A percentile compares a stretch with the other conserved stretches of the same genome.
Conservation (phyloP, 2,329 filamentous ascomycete species). For the Beauveria caledonica region DNA sequence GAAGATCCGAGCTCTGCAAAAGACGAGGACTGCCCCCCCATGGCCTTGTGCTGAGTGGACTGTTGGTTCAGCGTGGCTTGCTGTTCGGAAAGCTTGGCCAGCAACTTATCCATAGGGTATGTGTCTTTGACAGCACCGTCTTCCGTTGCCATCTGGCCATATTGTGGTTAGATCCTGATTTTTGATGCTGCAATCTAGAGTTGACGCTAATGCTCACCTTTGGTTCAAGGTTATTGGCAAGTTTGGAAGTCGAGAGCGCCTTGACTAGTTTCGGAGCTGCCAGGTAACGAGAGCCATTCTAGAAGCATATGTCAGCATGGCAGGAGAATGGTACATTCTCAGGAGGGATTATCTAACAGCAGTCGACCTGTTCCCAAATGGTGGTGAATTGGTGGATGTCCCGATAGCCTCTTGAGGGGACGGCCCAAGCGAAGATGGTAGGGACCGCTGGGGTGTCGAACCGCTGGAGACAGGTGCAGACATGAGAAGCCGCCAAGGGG, state of each 20-base stretch:
- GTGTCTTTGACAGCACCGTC: constrained; percentile 21
- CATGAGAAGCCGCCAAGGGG: constrained; percentile 20
- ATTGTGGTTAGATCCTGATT: neutral
- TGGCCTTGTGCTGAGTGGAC: constrained; percentile 38
- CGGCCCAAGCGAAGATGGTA: neutral
- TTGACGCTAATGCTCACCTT: constrained; percentile 35
- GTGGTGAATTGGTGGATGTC: neutral
- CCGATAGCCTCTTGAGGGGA: neutral
- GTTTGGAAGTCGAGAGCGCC: constrained; percentile 43
- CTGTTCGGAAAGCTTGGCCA: constrained; percentile 68
- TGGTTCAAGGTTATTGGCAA: constrained; percentile 44
- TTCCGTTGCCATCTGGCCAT: constrained; percentile 16
- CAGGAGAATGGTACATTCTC: constrained; percentile 6
- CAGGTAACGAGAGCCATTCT: constrained; percentile 17
- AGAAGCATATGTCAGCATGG: constrained; percentile 13
- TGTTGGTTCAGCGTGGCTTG: constrained; percentile 52
- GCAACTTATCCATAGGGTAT: constrained; percentile 61
- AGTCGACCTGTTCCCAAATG: neutral
- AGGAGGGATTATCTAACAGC: neutral
- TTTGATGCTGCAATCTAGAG: neutral
- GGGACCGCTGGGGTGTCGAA: constrained; percentile 21
- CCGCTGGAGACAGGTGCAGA: constrained; percentile 21
- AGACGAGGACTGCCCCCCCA: constrained; percentile 26
- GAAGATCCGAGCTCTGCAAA: constrained; percentile 41
- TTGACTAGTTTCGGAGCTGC: constrained; percentile 35